These are phyloP conservation scores for Daldinia sp. DNA, from an alignment of 2,329 filamentous ascomycete genomes.

Conservation along the genomic window DNA sequence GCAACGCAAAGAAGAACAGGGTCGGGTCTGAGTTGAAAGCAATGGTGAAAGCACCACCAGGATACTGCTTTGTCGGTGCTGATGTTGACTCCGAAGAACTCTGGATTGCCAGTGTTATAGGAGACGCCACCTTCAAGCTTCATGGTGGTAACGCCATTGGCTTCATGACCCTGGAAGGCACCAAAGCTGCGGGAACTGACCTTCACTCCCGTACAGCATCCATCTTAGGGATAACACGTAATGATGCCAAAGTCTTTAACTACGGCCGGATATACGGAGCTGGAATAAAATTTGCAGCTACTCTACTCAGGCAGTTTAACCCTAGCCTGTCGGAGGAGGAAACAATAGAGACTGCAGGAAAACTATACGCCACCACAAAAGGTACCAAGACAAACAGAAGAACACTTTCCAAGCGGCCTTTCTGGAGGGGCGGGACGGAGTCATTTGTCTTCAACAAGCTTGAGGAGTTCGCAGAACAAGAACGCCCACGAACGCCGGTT, in stretches of 20 bases:
- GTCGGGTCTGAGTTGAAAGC: slow-evolving; percentile 97
- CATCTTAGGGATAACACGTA: slow-evolving; percentile 93
- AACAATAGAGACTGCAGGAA: slow-evolving; percentile 80
- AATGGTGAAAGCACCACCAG: slow-evolving; percentile 91
- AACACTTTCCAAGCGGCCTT: slow-evolving; percentile 76
- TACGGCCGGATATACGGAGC: slow-evolving; percentile 99
- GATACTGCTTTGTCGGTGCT: slow-evolving; percentile 94
- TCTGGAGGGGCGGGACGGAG: slow-evolving; percentile 97
- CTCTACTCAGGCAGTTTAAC: slow-evolving; percentile 93
- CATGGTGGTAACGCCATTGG: slow-evolving; percentile 97
- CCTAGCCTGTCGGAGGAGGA: slow-evolving; percentile 82
- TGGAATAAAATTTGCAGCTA: slow-evolving; percentile 91
- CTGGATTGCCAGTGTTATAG: slow-evolving; percentile 96
- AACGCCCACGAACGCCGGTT: slow-evolving; percentile 88
- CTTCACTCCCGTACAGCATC: slow-evolving; percentile 92
- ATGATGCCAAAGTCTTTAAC: slow-evolving; percentile 98
- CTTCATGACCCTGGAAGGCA: slow-evolving; percentile 98
- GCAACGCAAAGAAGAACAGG: slow-evolving; percentile 95
- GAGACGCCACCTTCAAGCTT: slow-evolving; percentile 92
- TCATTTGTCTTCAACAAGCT: slow-evolving; percentile 98
- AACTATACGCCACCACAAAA: slow-evolving; percentile 90
- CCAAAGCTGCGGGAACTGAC: slow-evolving; percentile 93
- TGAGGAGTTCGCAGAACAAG: slow-evolving; percentile 97
- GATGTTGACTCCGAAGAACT: slow-evolving; percentile 98
- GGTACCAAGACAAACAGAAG: slow-evolving; percentile 86